phyloP scores from a whole-genome alignment of 2,329 filamentous ascomycete genomes.

The Canariomyces notabilis region DNA sequence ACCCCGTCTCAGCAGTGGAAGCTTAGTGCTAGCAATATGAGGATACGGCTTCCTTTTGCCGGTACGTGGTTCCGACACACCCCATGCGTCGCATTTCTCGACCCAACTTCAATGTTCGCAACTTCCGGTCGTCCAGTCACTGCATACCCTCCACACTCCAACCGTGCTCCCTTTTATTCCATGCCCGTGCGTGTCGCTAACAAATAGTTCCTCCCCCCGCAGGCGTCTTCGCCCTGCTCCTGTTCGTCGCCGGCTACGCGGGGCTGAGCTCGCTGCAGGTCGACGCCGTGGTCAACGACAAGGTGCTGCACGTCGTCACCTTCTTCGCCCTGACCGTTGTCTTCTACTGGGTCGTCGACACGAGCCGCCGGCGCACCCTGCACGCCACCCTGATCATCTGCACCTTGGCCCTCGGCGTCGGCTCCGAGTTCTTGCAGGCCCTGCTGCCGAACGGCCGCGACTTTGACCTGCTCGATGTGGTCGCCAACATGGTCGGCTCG shows the following conservation, averaged over 20 bases:
- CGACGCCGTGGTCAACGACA: conserved; percentile 69
- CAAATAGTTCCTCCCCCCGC: conserved; percentile 1
- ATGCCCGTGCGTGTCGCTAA: neutral
- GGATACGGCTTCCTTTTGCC: conserved; percentile 83
- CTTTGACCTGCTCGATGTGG: conserved; percentile 77
- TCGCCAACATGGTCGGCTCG: conserved; percentile 81
- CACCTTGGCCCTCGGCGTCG: conserved; percentile 65
- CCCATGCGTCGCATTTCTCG: neutral
- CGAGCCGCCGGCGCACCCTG: conserved; percentile 74
- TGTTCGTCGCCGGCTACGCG: conserved; percentile 71
- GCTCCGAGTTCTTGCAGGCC: conserved; percentile 70
- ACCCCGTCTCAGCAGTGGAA: neutral
- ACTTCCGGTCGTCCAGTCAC: too few species aligned
- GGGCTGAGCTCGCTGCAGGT: conserved; percentile 65
- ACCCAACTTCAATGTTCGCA: too few species aligned
- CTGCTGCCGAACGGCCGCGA: conserved; percentile 67
- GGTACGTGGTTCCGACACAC: conserved; percentile 50
- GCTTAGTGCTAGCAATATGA: conserved; percentile 51
- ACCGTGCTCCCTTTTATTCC: neutral
- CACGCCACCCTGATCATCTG: conserved; percentile 79
- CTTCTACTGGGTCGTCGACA: conserved; percentile 98
- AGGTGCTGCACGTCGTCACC: conserved; percentile 76
- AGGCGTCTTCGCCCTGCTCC: conserved; percentile 66
- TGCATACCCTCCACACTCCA: neutral
- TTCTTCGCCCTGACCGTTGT: conserved; percentile 83